Conservation (phyloP, 2,329 filamentous ascomycete species). For the Exophiala spinifera region DNA sequence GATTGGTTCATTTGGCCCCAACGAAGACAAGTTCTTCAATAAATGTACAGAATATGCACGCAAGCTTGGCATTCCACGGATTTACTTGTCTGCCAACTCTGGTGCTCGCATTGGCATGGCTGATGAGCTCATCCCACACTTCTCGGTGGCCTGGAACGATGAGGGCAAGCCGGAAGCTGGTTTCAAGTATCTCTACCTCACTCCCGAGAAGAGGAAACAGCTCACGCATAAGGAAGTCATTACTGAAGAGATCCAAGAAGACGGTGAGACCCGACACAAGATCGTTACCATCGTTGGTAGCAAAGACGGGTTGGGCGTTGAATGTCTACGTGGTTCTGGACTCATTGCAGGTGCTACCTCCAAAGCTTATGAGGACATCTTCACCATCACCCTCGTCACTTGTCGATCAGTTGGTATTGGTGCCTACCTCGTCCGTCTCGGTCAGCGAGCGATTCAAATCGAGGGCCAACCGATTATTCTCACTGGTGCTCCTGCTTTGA, state of each 20-base stretch:
- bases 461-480: slow-evolving; percentile 98
- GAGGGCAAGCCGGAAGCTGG: slow-evolving; percentile 73
- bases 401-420: slow-evolving; percentile 99
- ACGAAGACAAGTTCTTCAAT: slow-evolving; percentile 97
- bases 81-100: slow-evolving; percentile 98
- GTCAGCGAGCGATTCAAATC: slow-evolving; percentile 97
- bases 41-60: slow-evolving; percentile 97
- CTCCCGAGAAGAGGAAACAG: slow-evolving; percentile 76
- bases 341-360: slow-evolving; percentile 97
- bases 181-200: slow-evolving; percentile 97
- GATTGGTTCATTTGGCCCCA: slow-evolving; percentile 95
- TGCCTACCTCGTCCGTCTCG: slow-evolving; percentile 96
- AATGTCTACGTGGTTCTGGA: slow-evolving; percentile 94
- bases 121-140: slow-evolving; percentile 93
- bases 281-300: slow-evolving; percentile 90
- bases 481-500: slow-evolving; percentile 93
- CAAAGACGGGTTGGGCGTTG: slow-evolving; percentile 94
- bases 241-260: slow-evolving; percentile 80
- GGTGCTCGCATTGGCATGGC: slow-evolving; percentile 96
- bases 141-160: slow-evolving; percentile 96
- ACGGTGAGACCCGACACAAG: slow-evolving; percentile 87
- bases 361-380: slow-evolving; percentile 96
- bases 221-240: slow-evolving; percentile 82
- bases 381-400: slow-evolving; percentile 95
- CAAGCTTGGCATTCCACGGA: slow-evolving; percentile 89